Percentiles rank a stretch among this genome's conserved stretches.
Conservation (phyloP, 257 asterid genomes). For the Solanum dulcamara region DNA sequence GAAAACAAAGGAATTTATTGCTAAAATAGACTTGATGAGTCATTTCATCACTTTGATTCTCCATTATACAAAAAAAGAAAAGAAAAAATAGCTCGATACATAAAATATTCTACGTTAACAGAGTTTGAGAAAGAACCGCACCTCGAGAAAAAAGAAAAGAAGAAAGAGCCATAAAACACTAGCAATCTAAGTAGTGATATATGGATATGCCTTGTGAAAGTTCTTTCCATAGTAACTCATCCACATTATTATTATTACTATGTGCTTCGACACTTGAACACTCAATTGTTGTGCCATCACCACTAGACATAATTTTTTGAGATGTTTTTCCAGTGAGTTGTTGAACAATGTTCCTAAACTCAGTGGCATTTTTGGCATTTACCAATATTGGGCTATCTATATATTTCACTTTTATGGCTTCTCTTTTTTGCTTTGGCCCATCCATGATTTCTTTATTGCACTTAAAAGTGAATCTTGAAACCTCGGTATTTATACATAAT, state of each 20-base stretch:
- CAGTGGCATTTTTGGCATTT: constrained; percentile 14
- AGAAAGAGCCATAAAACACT: neutral
- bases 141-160: neutral
- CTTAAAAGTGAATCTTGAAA: neutral
- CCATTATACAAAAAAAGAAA: neutral
- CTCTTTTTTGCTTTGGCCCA: neutral
- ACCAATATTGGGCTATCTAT: constrained; percentile 19
- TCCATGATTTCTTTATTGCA: neutral
- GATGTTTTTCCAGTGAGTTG: constrained; percentile 20
- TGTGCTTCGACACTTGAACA: neutral
- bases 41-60: neutral
- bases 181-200: neutral
- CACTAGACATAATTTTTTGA: neutral
- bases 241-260: neutral
- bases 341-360: constrained; percentile 25
- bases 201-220: neutral
- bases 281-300: neutral
- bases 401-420: constrained; percentile 16
- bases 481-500: neutral
- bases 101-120: neutral
- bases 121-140: neutral
- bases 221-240: neutral
- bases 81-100: too few species aligned
- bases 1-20: neutral
- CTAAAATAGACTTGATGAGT: neutral